Evolutionary conservation across 495 filamentous ascomycete genomes (phyloP).

Genomic region (Xylaria cubensis): DNA sequence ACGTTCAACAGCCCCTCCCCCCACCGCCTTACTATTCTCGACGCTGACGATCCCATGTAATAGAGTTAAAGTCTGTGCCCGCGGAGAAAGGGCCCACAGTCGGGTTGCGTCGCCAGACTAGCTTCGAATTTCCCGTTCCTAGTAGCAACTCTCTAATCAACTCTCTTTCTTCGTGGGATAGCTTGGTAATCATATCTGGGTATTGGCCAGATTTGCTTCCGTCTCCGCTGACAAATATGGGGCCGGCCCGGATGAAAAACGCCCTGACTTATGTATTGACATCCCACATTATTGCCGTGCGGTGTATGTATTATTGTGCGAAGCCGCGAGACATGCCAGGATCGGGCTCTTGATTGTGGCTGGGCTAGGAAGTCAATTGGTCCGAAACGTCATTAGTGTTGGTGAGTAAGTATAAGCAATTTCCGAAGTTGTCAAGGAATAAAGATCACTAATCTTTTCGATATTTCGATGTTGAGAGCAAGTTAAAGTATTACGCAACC

Average conservation of each 20-base stretch:
- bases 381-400: background rate
- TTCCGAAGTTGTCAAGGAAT: too few relatives aligned
- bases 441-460: background rate
- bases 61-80: background rate
- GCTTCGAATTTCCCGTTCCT: background rate
- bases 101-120: conserved; percentile 9
- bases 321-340: background rate
- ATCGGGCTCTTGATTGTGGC: background rate
- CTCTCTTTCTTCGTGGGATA: background rate
- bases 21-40: conserved; percentile 21
- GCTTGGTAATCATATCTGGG: conserved; percentile 15
- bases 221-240: conserved; percentile 24
- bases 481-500: conserved; percentile 19
- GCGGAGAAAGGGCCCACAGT: background rate
- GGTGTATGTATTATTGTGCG: background rate
- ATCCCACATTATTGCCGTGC: background rate
- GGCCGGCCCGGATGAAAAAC: conserved; percentile 1
- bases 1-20: conserved; percentile 12
- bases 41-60: conserved; percentile 4
- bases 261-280: background rate
- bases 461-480: conserved; percentile 15
- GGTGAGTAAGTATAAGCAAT: background rate
- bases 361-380: background rate
- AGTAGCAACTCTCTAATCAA: background rate
- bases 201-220: background rate